These are phyloP conservation scores for Niveomyces coronatus DNA, from an alignment of 2,329 filamentous ascomycete genomes.

Conservation along the genomic window DNA sequence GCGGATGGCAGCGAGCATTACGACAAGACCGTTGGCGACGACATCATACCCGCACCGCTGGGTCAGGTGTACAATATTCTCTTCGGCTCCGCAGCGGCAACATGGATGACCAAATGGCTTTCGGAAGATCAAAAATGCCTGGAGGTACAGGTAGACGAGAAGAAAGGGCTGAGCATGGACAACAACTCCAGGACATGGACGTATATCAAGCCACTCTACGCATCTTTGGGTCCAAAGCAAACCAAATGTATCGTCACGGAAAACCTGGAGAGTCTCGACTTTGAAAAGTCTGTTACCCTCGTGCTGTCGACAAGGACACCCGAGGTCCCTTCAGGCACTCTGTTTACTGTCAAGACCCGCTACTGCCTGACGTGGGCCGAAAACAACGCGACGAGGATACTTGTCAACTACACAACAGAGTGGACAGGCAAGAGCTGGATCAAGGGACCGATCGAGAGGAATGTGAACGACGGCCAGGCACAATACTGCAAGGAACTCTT, in stretches of 20 bases:
- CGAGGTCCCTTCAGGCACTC: slow-evolving; percentile 87
- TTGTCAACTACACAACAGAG: slow-evolving; percentile 84
- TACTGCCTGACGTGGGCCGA: slow-evolving; percentile 93
- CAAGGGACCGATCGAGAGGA: slow-evolving; percentile 97
- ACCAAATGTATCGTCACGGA: slow-evolving; percentile 90
- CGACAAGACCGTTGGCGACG: slow-evolving; percentile 76
- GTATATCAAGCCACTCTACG: slow-evolving; percentile 86
- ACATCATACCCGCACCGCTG: slow-evolving; percentile 73
- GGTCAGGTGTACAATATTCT: slow-evolving; percentile 85
- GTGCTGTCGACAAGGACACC: slow-evolving; percentile 78
- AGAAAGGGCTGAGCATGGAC: slow-evolving; percentile 65
- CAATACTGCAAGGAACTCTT: slow-evolving; percentile 75
- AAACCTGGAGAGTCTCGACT: slow-evolving; percentile 71
- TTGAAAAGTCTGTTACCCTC: slow-evolving; percentile 81
- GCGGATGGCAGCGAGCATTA: slow-evolving; percentile 70
- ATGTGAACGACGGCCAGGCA: slow-evolving; percentile 79
- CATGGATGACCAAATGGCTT: slow-evolving; percentile 82
- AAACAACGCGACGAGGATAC: slow-evolving; percentile 71
- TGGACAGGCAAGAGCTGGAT: slow-evolving; percentile 99
- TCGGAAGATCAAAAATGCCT: slow-evolving; percentile 77
- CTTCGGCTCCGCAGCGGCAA: slow-evolving; percentile 70
- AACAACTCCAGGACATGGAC: slow-evolving; percentile 65
- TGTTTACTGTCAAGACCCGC: slow-evolving; percentile 85
- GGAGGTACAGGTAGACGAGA: slow-evolving; percentile 81
- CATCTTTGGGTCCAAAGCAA: slow-evolving; percentile 78